These are phyloP conservation scores for Xylaria venustula DNA, from an alignment of 495 filamentous ascomycete genomes.

Conservation along the genomic window DNA sequence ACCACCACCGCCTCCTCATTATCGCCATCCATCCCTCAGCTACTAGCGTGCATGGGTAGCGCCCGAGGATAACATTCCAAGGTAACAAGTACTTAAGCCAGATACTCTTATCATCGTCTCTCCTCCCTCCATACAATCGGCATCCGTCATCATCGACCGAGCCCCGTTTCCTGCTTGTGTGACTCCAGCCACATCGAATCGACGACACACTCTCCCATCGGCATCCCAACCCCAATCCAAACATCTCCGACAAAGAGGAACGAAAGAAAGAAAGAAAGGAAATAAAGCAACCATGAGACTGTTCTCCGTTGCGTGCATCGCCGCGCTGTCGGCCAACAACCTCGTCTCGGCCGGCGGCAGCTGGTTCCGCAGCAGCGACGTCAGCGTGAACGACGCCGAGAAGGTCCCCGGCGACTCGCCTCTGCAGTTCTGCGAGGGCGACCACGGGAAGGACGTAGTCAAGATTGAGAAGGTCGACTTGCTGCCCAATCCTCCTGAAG, in stretches of 20 bases:
- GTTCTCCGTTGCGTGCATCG: conserved; percentile 39
- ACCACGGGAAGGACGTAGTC: conserved; percentile 61
- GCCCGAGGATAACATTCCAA: too few relatives aligned
- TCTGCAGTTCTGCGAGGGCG: conserved; percentile 67
- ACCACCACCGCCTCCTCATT: background rate
- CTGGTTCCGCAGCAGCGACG: conserved; percentile 34
- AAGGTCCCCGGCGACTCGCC: conserved; percentile 74
- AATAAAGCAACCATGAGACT: conserved; percentile 5
- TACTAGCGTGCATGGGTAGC: too few relatives aligned
- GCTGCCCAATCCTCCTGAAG: conserved; percentile 76
- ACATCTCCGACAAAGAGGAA: too few relatives aligned
- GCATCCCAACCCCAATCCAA: background rate
- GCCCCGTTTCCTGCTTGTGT: too few relatives aligned
- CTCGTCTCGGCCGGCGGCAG: conserved; percentile 38
- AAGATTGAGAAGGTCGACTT: conserved; percentile 77
- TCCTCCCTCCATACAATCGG: too few relatives aligned
- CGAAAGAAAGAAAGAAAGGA: too few relatives aligned
- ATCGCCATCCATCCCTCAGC: background rate
- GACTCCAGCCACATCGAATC: too few relatives aligned
- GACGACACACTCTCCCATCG: too few relatives aligned
- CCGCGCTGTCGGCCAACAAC: conserved; percentile 35
- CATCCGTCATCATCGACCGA: too few relatives aligned
- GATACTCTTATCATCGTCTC: background rate
- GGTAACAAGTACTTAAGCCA: too few relatives aligned
- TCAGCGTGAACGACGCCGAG: conserved; percentile 34